These are phyloP conservation scores for Termitomyces sp. DNA, from an alignment of 768 basidiomycete species.

Conservation along the genomic window DNA sequence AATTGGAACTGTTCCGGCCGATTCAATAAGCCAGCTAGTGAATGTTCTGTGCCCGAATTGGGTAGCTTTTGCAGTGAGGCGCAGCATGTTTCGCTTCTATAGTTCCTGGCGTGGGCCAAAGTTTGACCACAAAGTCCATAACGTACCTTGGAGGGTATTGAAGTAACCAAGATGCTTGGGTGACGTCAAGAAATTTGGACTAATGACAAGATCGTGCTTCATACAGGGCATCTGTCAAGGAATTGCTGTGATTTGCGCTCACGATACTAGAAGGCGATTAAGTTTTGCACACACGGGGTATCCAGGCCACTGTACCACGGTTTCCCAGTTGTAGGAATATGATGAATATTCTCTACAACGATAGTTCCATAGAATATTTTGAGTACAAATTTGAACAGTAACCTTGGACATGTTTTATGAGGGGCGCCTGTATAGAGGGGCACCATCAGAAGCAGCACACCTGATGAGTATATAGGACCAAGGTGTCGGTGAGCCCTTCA, in stretches of 20 bases:
- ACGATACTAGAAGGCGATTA: constrained; percentile 50
- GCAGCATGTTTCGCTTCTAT: constrained; percentile 72
- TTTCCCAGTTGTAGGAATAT: constrained; percentile 64
- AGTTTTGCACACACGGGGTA: background rate
- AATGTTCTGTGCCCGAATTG: constrained; percentile 81
- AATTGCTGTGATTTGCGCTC: constrained; percentile 84
- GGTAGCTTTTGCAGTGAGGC: constrained; percentile 84
- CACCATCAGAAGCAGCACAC: constrained; percentile 25
- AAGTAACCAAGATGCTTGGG: constrained; percentile 61
- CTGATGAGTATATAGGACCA: constrained; percentile 70
- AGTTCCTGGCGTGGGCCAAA: background rate
- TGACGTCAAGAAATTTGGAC: background rate
- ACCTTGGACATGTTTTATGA: constrained; percentile 27
- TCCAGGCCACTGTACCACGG: constrained; percentile 51
- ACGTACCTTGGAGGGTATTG: constrained; percentile 63
- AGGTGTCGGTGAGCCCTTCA: constrained; percentile 30
- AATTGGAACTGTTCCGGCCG: constrained; percentile 82
- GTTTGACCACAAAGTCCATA: background rate
- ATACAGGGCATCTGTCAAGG: constrained; percentile 81
- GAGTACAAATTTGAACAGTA: constrained; percentile 76
- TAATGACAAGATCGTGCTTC: background rate
- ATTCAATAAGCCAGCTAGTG: constrained; percentile 87
- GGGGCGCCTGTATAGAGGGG: background rate
- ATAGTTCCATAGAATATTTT: constrained; percentile 90
- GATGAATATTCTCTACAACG: constrained; percentile 71